phyloP scores from a whole-genome alignment of 495 filamentous ascomycete species.

The Neurospora sp. region DNA sequence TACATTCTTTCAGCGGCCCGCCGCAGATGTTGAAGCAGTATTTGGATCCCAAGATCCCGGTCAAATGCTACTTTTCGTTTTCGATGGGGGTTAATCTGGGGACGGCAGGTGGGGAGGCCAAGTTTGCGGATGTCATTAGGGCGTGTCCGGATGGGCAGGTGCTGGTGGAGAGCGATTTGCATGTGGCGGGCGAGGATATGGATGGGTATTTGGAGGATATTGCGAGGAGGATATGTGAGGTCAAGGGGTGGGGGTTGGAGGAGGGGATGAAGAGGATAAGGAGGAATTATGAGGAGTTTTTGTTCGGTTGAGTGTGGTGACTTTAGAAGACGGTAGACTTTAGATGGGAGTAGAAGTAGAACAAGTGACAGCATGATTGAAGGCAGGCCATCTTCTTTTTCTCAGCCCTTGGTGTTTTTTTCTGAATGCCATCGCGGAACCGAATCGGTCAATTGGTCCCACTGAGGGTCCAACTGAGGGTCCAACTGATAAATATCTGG shows the following conservation, averaged over 20 bases:
- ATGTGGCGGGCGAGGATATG: constrained; percentile 75
- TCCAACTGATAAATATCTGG: neutral
- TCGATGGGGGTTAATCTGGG: constrained; percentile 74
- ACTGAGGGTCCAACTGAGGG: neutral
- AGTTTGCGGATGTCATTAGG: constrained; percentile 53
- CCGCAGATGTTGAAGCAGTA: constrained; percentile 69
- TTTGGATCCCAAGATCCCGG: constrained; percentile 60
- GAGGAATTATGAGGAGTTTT: constrained; percentile 71
- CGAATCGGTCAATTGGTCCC: neutral
- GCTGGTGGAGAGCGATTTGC: constrained; percentile 83
- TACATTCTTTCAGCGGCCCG: constrained; percentile 90
- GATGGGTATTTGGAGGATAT: constrained; percentile 68
- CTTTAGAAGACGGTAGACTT: neutral
- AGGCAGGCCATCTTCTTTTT: neutral
- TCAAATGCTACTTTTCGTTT: constrained; percentile 79
- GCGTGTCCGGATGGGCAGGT: constrained; percentile 67
- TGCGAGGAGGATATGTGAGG: constrained; percentile 56
- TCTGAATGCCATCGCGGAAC: neutral
- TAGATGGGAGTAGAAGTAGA: neutral
- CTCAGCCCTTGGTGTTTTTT: neutral
- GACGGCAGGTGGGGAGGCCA: constrained; percentile 30
- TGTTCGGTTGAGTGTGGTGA: constrained; percentile 47
- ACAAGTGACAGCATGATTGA: no score
- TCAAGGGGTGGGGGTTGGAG: constrained; percentile 69
- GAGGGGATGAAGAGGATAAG: constrained; percentile 60